Evolutionary conservation across 2,329 filamentous ascomycete genomes (phyloP).

Genomic region (Cercospora sesami): DNA sequence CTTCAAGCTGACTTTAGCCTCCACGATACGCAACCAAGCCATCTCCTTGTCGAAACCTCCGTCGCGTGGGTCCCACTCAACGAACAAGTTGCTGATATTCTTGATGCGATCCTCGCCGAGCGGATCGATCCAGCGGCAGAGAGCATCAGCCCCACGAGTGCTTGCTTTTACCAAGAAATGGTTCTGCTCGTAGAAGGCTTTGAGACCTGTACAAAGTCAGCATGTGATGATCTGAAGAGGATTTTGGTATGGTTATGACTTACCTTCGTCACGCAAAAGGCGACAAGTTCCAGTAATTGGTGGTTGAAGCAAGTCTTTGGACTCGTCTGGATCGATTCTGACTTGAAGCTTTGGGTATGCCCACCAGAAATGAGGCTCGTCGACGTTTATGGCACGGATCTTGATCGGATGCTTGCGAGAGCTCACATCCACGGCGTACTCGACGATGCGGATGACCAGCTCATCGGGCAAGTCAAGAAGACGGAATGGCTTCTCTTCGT

Average conservation of each 20-base stretch:
- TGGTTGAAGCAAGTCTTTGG: slow-evolving; percentile 2
- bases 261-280: slow-evolving; percentile 9
- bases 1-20: not conserved
- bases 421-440: slow-evolving; percentile 7
- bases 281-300: slow-evolving; percentile 9
- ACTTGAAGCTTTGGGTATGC: not conserved
- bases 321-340: not conserved
- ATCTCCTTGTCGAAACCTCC: not conserved
- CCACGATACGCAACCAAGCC: not conserved
- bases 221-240: not conserved
- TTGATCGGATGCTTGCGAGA: slow-evolving; percentile 1
- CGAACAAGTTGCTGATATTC: not conserved
- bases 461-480: slow-evolving; percentile 10
- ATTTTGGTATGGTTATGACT: not conserved
- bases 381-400: not conserved
- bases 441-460: slow-evolving; percentile 8
- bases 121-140: not conserved
- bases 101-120: not conserved
- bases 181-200: not conserved
- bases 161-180: not conserved
- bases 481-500: not conserved
- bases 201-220: not conserved
- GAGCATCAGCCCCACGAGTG: not conserved
- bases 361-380: not conserved
- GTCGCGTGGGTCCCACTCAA: not conserved